Conservation (phyloP, 2,329 filamentous ascomycete genomes). For the Neopestalotiopsis sp. region DNA sequence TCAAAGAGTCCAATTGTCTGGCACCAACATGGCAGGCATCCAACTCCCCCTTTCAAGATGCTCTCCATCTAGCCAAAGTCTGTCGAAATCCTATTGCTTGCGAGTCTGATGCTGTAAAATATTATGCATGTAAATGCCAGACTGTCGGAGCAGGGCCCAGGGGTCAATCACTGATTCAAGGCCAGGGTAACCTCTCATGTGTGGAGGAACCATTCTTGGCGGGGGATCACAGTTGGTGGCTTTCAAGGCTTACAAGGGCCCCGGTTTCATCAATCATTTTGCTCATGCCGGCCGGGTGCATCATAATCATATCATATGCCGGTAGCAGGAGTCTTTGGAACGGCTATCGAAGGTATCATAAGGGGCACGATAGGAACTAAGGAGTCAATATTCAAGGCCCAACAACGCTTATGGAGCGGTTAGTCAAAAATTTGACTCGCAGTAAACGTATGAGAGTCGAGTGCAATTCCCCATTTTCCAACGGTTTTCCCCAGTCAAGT, state of each 20-base stretch:
- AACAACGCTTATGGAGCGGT: not conserved
- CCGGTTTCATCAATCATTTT: not conserved
- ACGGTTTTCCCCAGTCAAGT: not conserved
- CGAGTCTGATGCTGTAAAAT: no score
- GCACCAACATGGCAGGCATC: not conserved
- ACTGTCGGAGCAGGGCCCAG: not conserved
- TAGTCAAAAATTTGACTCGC: not conserved
- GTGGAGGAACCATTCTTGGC: not conserved
- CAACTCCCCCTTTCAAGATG: not conserved
- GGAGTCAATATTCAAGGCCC: not conserved
- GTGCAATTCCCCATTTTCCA: not conserved
- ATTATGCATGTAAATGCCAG: no score
- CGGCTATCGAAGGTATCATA: not conserved
- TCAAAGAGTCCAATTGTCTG: not conserved
- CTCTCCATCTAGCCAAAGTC: not conserved
- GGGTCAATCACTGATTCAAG: not conserved
- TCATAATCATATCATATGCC: not conserved
- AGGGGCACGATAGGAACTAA: not conserved
- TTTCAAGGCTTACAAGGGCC: not conserved
- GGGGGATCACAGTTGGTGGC: not conserved
- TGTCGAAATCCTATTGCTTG: no score
- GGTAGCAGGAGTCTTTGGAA: not conserved
- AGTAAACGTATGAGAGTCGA: not conserved
- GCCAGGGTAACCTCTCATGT: not conserved
- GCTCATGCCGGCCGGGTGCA: not conserved